Base-by-base conservation (phyloP, 768 basidiomycete species). In the Agaricus sinodeliciosus region DNA sequence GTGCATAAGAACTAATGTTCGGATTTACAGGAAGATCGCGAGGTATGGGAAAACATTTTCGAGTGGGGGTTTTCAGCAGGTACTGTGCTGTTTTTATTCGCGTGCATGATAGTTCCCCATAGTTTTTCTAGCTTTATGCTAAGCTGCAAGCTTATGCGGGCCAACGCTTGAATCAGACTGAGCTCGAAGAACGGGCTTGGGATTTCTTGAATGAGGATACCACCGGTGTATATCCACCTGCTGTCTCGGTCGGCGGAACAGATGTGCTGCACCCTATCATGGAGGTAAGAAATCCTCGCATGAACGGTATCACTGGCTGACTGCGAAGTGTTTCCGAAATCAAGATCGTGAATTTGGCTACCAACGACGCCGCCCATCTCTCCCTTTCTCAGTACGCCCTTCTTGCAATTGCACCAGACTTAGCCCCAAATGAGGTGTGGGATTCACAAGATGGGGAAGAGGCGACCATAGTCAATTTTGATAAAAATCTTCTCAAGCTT, bases 231-330 rank as follows among this genome's bases (percentile, higher is more conserved):
- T 70, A 65, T 62, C 59, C 63, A n/a, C 67, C 68, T 36, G 61
- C 63, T 51, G 77, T 71, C 16, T 61, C 69, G 9, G 62, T 77
- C 27, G 67, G 77, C 43, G 72, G 71, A 4, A 68, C 64, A 15
- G 67, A 75, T 35, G 73, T 84, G 55, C 70, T 83, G 9, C 72
- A 78, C 46, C 70, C 70, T 7, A 64, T 74, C 55, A 62, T 60
- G 0, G 76, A 81, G 41, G 67, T 74, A 51, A 9, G 19, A 15
- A 13, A 43, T 15, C 15, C 43, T 43, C 42, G 18, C 25, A 26
- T 28, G 16, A 16, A 39, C 15, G 16, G 5, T 39, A 39, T 6
- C 1, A 3, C 5, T 13, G 12, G 37, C 37, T 39, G 37, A 39
- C 15, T 39, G 37, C 37, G 37, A 39, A 9, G 16, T 39, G 43